phyloP scores from a whole-genome alignment of 805 yeast species.

The Wickerhamiella sorbophila region DNA sequence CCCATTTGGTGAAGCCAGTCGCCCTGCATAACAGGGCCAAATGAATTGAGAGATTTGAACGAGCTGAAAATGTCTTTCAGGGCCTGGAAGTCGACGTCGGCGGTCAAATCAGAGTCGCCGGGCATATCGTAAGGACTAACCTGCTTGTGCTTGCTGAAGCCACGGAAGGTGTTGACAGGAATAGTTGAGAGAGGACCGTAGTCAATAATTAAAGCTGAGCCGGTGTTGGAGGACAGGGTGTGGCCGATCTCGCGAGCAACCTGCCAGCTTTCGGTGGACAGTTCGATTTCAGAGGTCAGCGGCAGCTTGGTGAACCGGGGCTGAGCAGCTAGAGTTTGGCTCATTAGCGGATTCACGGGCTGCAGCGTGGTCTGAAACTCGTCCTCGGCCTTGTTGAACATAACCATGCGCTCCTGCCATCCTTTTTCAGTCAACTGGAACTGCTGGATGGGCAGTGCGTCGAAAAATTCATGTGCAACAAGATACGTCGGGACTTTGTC shows the following conservation, averaged over 20 bases:
- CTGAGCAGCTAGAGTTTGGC: slow-evolving; percentile 12
- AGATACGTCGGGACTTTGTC: slow-evolving; percentile 40
- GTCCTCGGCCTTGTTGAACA: slow-evolving; percentile 24
- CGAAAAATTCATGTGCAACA: slow-evolving; percentile 77
- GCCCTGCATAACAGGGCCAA: slow-evolving; percentile 61
- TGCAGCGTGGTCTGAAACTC: slow-evolving; percentile 11
- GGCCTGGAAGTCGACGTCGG: slow-evolving; percentile 69
- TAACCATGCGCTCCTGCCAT: slow-evolving; percentile 71
- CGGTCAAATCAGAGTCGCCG: slow-evolving; percentile 68
- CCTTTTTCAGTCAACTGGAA: slow-evolving; percentile 37
- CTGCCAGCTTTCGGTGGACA: slow-evolving; percentile 59
- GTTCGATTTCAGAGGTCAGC: slow-evolving; percentile 46
- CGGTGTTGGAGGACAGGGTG: slow-evolving; percentile 30
- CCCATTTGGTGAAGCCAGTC: slow-evolving; percentile 70
- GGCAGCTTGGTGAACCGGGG: slow-evolving; percentile 40
- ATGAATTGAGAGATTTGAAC: slow-evolving; percentile 22
- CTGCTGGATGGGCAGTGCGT: slow-evolving; percentile 67
- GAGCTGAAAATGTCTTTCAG: slow-evolving; percentile 28
- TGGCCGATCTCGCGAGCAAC: slow-evolving; percentile 41
- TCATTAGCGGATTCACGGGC: slow-evolving; percentile 4
- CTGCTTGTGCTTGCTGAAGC: slow-evolving; percentile 54
- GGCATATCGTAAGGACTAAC: slow-evolving; percentile 64
- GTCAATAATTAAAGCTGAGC: slow-evolving; percentile 63
- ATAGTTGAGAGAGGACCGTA: slow-evolving; percentile 51
- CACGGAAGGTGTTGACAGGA: slow-evolving; percentile 63